Evolutionary conservation across 306 rosid species (phyloP).

Genomic region (Sechiopsis laciniata): DNA sequence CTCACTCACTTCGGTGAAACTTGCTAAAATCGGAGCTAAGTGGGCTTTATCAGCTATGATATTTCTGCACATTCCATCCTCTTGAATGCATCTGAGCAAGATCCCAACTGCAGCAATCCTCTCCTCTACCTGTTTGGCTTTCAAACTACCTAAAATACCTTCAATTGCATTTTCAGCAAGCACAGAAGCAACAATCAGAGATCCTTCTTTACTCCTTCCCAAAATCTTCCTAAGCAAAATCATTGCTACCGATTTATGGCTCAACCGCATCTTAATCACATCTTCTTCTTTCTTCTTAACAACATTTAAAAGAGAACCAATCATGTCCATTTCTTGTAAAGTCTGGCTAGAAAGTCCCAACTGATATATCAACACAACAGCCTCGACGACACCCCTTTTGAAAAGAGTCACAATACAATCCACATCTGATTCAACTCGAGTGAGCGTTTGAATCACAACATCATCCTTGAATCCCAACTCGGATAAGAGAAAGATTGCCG

Average conservation of each 20-base stretch:
- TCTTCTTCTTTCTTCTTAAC: slow-evolving; percentile 51
- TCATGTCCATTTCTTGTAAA: slow-evolving; percentile 49
- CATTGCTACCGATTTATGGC: slow-evolving; percentile 65
- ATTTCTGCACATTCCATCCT: slow-evolving; percentile 72
- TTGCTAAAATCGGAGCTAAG: slow-evolving; percentile 55
- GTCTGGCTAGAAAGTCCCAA: slow-evolving; percentile 36
- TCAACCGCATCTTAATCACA: slow-evolving; percentile 49
- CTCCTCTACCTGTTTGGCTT: slow-evolving; percentile 59
- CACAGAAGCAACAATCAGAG: slow-evolving; percentile 39
- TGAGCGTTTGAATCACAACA: slow-evolving; percentile 62
- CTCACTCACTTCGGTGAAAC: slow-evolving; percentile 48
- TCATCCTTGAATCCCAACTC: slow-evolving; percentile 70
- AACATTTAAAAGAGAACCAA: slow-evolving; percentile 47
- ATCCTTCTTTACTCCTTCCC: slow-evolving; percentile 45
- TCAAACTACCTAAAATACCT: slow-evolving; percentile 46
- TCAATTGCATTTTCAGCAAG: slow-evolving; percentile 44
- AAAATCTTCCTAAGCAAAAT: slow-evolving; percentile 55
- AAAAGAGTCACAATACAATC: slow-evolving; percentile 65
- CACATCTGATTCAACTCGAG: slow-evolving; percentile 70
- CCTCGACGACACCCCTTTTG: slow-evolving; percentile 67
- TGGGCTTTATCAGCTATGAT: slow-evolving; percentile 64
- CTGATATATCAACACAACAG: slow-evolving; percentile 70
- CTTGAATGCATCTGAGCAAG: slow-evolving; percentile 64
- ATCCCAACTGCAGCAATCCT: slow-evolving; percentile 67
- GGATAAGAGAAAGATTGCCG: slow-evolving; percentile 65